Base-by-base conservation (phyloP, 1,284 basidiomycete species). In the Gomphus bonarii region DNA sequence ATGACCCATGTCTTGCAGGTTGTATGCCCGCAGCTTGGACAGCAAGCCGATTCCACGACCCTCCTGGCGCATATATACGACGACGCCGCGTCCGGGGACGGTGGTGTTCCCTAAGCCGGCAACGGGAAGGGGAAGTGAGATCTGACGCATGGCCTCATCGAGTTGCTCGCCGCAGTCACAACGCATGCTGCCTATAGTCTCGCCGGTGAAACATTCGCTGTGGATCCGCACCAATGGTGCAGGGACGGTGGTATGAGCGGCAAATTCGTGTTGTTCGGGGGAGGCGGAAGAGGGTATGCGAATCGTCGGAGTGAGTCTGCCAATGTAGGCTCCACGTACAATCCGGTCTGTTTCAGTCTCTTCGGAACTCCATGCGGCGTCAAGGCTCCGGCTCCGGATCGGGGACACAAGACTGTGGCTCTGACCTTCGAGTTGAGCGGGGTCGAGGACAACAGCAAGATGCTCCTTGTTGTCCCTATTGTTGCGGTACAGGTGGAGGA, bases 91-190 rank as follows among this genome's bases (percentile, higher is more conserved):
- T 66, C 6, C 67, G 65, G 12, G 67, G 64, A 43, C 67, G 65
- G 57, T 62, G 51, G 18, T 53, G 47, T 58, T 55, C 38, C 50
- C 33, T 18, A 40, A 8, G 12, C 31, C 42, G 7, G 76, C 72
- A 54, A 80, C 65, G 7, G 70, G 67, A 64, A 85, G 82, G 46
- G 89, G 85, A 66, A 84, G 80, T 16, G 88, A 88, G 63, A 99
- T 98, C 62, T 88, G 84, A 9, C 93, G 83, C 63, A 99, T 85
- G 28, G 97, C 94, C 69, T 98, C 95, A 70, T 98, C 94, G 14
- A 99, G 79, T 70, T 99, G 97, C 70, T 99, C 95, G 18, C 97
- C 97, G 67, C 97, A 99, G 70, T 99, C 97, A 70, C 97, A 99
- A 33, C 97, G 86, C 86, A 97, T 95, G 67, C 92, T 95, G 10